Percentiles rank a stretch among this genome's conserved stretches.
Conservation (phyloP, 169 alveolate species). For the Eimeria brunetti region DNA sequence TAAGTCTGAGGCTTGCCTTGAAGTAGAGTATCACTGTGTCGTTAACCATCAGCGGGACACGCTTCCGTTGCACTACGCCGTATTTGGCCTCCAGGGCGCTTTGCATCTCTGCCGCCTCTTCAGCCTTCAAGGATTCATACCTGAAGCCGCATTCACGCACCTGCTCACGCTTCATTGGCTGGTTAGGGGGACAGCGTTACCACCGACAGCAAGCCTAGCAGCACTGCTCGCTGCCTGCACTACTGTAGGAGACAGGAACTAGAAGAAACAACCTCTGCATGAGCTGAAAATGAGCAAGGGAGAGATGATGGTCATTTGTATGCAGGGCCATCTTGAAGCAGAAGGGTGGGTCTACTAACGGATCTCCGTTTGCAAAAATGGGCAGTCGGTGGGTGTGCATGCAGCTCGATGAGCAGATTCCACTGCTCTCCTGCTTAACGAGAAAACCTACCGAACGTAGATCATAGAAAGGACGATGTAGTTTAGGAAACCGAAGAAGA, state of each 20-base stretch:
- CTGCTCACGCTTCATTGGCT: neutral
- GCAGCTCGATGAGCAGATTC: neutral
- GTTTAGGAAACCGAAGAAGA: slow-evolving; percentile 61
- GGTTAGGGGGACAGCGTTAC: neutral
- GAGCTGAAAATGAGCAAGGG: neutral
- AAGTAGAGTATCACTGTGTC: slow-evolving; percentile 63
- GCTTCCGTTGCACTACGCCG: slow-evolving; percentile 55
- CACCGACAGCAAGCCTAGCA: neutral
- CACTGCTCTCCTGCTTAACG: neutral
- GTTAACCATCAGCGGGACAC: slow-evolving; percentile 65
- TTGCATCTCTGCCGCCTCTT: slow-evolving; percentile 69
- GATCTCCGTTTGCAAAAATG: neutral
- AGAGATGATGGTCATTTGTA: neutral
- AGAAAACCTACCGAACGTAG: slow-evolving; percentile 25
- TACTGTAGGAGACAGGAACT: neutral
- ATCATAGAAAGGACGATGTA: slow-evolving; percentile 55
- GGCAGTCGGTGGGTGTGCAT: neutral
- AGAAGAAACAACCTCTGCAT: neutral
- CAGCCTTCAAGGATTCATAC: slow-evolving; percentile 61
- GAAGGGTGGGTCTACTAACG: neutral
- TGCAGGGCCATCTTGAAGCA: neutral
- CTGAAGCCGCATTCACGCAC: neutral
- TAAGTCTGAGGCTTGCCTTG: neutral
- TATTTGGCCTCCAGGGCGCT: slow-evolving; percentile 49
- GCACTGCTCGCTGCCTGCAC: neutral